Base-by-base conservation (phyloP, 2,329 filamentous ascomycete species). In the Pseudocercospora fijiensis region DNA sequence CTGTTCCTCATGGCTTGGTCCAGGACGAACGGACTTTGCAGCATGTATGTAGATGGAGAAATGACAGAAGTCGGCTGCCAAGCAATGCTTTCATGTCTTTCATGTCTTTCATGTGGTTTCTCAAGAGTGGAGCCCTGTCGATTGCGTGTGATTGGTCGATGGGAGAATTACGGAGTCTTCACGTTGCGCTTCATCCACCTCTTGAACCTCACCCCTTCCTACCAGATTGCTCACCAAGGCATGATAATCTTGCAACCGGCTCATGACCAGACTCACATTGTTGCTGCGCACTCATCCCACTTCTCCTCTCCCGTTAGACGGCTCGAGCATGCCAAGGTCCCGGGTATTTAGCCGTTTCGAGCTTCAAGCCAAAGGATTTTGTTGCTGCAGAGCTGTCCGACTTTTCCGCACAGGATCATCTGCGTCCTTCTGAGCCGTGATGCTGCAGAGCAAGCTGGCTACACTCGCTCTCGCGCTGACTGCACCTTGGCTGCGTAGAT, bases 341-440 rank as follows among this genome's bases (percentile, higher is more conserved):
- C 47, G 47, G 47, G 3, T 20, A n/a, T 52, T 22, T 52, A 27
- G 49, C 24, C 49, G 22, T 52, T 52, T 52, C 24, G 10, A 52
- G 49, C 49, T 53, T 26, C 26, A 53, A 20, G 26, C 49, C 16
- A 53, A 18, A 53, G 49, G 24, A 53, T 53, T 53, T n/a, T 53
- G 10, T 53, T 26, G 33, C 55, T 57, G 33, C 33, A 57, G 33
- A 57, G 37, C 24, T 41, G 24, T 57, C 20, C 20, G 55, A 22
- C 30, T 41, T 45, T 41, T 27, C 49, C 26, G 49, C 16, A 52
- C 20, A 52, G 24, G 49, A 52, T 28, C 49, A 10, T 52, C 49
- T 8, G 24, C 52, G 18, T 57, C 55, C 30, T 57, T 57, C 55
- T 18, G n/a, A 16, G 28, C 22, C 20, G 18, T 41, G 10, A 37